Evolutionary conservation across 139 green algal genomes (phyloP).

Genomic region (Chlorella sp.): DNA sequence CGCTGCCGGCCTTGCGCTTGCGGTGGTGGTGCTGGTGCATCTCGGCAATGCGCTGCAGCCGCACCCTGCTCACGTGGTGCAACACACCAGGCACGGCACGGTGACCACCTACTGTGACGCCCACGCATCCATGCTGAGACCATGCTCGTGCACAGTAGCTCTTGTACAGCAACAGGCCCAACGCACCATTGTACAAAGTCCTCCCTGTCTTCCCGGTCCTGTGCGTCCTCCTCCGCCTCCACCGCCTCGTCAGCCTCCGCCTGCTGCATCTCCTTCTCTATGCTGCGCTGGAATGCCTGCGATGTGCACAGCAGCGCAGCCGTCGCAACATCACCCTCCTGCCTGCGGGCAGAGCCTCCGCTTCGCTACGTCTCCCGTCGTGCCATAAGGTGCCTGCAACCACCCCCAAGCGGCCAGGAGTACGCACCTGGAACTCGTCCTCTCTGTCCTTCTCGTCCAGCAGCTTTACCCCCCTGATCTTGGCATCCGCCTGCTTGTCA

Average conservation of each 20-base stretch:
- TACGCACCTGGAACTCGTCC: conserved; percentile 30
- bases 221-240: conserved; percentile 37
- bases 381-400: neutral
- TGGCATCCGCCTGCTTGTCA: conserved; percentile 47
- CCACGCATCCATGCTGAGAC: no score
- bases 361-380: no score
- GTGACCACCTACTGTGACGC: no score
- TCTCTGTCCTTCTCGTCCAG: conserved; percentile 29
- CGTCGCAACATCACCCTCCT: no score
- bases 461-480: conserved; percentile 38
- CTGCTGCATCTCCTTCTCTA: conserved; percentile 42
- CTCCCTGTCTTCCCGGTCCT: conserved; percentile 42
- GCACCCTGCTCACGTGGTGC: neutral
- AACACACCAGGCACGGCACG: no score
- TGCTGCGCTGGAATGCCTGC: conserved; percentile 30
- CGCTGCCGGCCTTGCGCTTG: no score
- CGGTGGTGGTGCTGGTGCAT: neutral
- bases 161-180: no score
- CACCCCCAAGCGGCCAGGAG: no score
- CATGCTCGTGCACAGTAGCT: no score
- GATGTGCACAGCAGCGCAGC: neutral
- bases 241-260: conserved; percentile 36
- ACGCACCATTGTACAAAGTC: conserved; percentile 43
- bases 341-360: no score
- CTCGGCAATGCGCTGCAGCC: neutral